Conservation (phyloP, 768 basidiomycete genomes). For the Artomyces pyxidatus region DNA sequence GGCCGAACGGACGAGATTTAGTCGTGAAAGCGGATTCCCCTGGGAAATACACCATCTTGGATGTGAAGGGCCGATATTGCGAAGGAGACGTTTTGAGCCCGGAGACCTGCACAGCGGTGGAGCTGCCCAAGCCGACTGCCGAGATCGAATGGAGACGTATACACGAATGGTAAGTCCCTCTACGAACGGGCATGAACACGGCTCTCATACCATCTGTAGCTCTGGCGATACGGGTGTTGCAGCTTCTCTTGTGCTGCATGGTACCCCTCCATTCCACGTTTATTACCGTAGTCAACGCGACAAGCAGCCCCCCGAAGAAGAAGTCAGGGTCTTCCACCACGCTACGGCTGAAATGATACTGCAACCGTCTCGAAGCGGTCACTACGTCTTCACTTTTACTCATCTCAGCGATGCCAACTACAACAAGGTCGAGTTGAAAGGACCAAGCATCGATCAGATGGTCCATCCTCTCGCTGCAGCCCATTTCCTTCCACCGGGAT, state of each 20-base stretch:
- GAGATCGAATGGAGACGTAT: slow-evolving; percentile 86
- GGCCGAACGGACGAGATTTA: slow-evolving; percentile 35
- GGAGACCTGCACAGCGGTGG: slow-evolving; percentile 67
- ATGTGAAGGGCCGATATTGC: slow-evolving; percentile 74
- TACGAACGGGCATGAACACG: neutral
- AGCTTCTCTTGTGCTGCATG: slow-evolving; percentile 78
- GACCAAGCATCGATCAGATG: slow-evolving; percentile 75
- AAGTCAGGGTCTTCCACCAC: slow-evolving; percentile 50
- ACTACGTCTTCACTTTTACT: slow-evolving; percentile 77
- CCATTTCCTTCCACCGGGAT: slow-evolving; percentile 46
- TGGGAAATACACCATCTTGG: slow-evolving; percentile 69
- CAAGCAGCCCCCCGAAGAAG: slow-evolving; percentile 52
- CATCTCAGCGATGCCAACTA: slow-evolving; percentile 83
- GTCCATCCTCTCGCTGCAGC: slow-evolving; percentile 86
- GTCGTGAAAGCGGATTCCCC: slow-evolving; percentile 47
- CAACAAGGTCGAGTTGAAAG: slow-evolving; percentile 61
- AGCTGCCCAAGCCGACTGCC: slow-evolving; percentile 69
- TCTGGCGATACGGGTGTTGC: slow-evolving; percentile 90
- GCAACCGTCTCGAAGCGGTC: slow-evolving; percentile 83
- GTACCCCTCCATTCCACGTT: slow-evolving; percentile 83
- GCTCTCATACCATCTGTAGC: slow-evolving; percentile 29
- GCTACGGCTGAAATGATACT: slow-evolving; percentile 76
- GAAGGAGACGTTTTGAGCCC: slow-evolving; percentile 79
- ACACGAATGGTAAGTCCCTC: slow-evolving; percentile 68
- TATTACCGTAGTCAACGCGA: slow-evolving; percentile 71